Percentiles rank a stretch among this genome's conserved stretches.
These are phyloP conservation scores for Fusarium sp. DNA, from an alignment of 2,329 filamentous ascomycete species.

Conservation along the genomic window DNA sequence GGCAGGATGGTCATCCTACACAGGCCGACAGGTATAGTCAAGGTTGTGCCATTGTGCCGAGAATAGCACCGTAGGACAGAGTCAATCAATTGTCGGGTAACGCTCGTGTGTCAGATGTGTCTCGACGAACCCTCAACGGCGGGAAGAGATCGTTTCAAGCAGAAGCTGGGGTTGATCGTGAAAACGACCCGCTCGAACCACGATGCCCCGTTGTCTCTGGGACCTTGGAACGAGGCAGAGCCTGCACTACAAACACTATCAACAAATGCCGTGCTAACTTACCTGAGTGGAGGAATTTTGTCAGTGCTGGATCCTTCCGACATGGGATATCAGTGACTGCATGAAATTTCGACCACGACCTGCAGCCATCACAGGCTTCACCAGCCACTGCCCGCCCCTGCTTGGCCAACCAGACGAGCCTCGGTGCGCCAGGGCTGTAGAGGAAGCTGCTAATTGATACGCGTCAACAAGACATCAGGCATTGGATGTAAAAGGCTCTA, in stretches of 20 bases:
- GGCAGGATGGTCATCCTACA: slow-evolving; percentile 6
- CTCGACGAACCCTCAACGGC: slow-evolving; percentile 14
- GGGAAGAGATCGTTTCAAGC: slow-evolving; percentile 2
- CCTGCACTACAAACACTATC: slow-evolving; percentile 8
- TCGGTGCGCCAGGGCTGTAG: slow-evolving; percentile 28
- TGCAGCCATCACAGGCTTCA: slow-evolving; percentile 33
- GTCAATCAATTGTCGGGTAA: slow-evolving; percentile 29
- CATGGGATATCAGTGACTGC: slow-evolving; percentile 15
- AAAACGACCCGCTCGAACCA: slow-evolving; percentile 20
- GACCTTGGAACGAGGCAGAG: slow-evolving; percentile 22
- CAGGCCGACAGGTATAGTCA: background rate
- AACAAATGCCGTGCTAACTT: background rate
- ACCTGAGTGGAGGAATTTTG: no score
- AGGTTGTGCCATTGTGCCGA: slow-evolving; percentile 34
- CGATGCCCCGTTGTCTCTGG: slow-evolving; percentile 12
- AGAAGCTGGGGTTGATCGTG: slow-evolving; percentile 27
- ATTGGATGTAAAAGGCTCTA: slow-evolving; percentile 33
- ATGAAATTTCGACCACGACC: slow-evolving; percentile 3
- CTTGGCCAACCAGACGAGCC: slow-evolving; percentile 36
- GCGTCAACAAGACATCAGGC: slow-evolving; percentile 47
- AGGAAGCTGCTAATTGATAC: slow-evolving; percentile 40
- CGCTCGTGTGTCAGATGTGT: slow-evolving; percentile 20
- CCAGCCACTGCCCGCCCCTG: slow-evolving; percentile 25
- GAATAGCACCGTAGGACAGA: slow-evolving; percentile 44
- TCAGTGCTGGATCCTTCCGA: slow-evolving; percentile 23